Base-by-base conservation (phyloP, 202 grass and related monocot species). In the Panicum hallii region DNA sequence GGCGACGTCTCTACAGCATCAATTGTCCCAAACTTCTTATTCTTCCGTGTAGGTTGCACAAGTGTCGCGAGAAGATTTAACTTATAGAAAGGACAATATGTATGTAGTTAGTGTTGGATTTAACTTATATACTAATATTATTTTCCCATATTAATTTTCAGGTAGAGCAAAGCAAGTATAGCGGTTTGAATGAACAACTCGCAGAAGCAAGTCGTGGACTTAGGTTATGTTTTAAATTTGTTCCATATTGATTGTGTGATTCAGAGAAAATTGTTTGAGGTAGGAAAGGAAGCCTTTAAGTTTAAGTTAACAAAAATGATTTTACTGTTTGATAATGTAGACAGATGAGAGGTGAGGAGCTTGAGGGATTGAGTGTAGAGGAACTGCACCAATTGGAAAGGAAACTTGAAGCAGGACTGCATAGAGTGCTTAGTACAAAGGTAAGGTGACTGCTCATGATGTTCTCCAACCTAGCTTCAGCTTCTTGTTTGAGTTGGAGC, bases 261-360 rank as follows among this genome's bases (percentile, higher is more conserved):
- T 74, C 8, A 32, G 4, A 44, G 20, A 58, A 44, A 22, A 11
- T 61, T 79, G 15, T 88, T 81, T 40, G 46, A 57, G 28, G 71
- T 11, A 32, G 22, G 49, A 73, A 79, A 61, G 36, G 5, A 5
- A 12, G 20, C 23, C 23, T 72, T 32, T 43, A 11, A 38, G 5
- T 4, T 58, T 43, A 11, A 38, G 5, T 4, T 58, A 84, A 66
- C 34, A 4, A 4, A 4, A 4, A 79, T 44, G 77, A 49, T 11
- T 56, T 20, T 58, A 36, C 74, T 65, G 44, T 55, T 88, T 13
- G 46, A 70, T 56, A 62, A 22, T 91, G 54, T 77, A 99, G 97
- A 70, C 97, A 91, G 66, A 87, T 99, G 93, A 94, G 90, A 91
- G 93, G 97, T 66, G 91, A 96, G 84, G 90, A 89, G 48, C 93